Evolutionary conservation across 352 stramenopile genomes (phyloP), one percentile per base, ranked within the genome.

Genomic region (Halophytophthora polymorphica): DNA sequence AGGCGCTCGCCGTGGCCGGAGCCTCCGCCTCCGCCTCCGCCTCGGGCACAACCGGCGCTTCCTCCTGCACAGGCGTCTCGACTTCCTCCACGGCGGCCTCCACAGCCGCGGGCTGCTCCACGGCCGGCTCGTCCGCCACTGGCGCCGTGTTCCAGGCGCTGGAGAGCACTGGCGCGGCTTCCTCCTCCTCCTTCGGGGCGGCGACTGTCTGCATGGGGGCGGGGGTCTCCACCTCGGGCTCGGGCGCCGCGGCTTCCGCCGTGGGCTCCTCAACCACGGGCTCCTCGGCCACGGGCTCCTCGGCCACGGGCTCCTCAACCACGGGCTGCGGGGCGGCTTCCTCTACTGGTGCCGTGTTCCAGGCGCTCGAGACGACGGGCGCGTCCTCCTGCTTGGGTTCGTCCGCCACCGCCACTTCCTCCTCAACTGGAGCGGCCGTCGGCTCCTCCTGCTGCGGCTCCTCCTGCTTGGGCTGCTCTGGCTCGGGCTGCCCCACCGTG

Each of bases 271-370:
- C 45, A n/a, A 40, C 25, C 42, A 37, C 25, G 42, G 15, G 11
- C 33, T 38, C 37, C 15, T 34, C 36, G 19, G 49, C 39, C 21
- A 44, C 50, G 25, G 43, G 18, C 28, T 58, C 55, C 31, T 53
- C 48, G 18, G 45, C 51, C 21, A 56, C 44, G n/a, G 40, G 48
- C 18, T 43, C 31, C 39, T 59, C 49, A 4, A 64, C 50, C 33
- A 55, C 48, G 21, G 50, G 50, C 37, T 78, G 55, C n/a, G 58
- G 45, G 18, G 45, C 40, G 14, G 48, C 28, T 51, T 65, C 53
- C 6, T 71, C 47, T 19, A 64, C 57, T 40, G 68, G 61, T 8
- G 59, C 17, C 8, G 61, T 45, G 44, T 73, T 85, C 76, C 73
- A 85, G 23, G 71, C 60, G 21, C 45, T 64, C 13, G 55, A 48